Evolutionary conservation across 2,329 filamentous ascomycete genomes (phyloP).

Genomic region (Lasiodiplodia sp.): DNA sequence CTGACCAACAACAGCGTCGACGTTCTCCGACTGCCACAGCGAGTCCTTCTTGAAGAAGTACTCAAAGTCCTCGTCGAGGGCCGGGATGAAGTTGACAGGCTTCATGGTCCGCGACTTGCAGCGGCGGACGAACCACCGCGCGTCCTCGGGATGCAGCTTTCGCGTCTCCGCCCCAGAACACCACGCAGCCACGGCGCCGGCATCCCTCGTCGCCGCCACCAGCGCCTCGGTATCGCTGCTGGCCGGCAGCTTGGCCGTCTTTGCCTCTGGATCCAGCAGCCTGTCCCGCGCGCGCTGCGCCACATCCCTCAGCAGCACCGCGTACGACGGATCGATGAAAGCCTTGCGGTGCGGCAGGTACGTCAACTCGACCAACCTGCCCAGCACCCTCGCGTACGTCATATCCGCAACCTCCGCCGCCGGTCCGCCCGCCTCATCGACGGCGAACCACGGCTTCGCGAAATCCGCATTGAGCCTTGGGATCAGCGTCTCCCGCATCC

Average conservation of each 20-base stretch:
- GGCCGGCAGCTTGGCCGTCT: background rate
- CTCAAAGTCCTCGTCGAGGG: constrained; percentile 48
- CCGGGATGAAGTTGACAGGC: constrained; percentile 47
- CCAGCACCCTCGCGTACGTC: constrained; percentile 89
- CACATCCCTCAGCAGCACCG: constrained; percentile 83
- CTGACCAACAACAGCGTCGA: constrained; percentile 46
- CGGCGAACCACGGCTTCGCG: constrained; percentile 96
- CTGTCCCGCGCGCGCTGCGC: constrained; percentile 63
- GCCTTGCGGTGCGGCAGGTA: constrained; percentile 45
- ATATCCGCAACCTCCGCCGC: constrained; percentile 92
- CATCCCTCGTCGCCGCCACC: background rate
- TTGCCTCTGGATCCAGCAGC: background rate
- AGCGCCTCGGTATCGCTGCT: constrained; percentile 4
- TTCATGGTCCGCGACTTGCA: constrained; percentile 44
- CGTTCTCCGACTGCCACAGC: constrained; percentile 49
- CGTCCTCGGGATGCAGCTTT: constrained; percentile 33
- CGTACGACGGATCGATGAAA: constrained; percentile 62
- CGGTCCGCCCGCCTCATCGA: constrained; percentile 75
- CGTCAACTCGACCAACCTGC: constrained; percentile 86
- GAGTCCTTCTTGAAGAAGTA: constrained; percentile 52
- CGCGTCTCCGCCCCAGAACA: background rate
- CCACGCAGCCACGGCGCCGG: background rate
- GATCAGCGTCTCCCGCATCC: constrained; percentile 89
- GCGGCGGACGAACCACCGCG: constrained; percentile 40
- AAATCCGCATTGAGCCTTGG: constrained; percentile 95